These are phyloP conservation scores for Coemansia furcata DNA, from an alignment of 192 early-diverging fungal species.

Conservation along the genomic window DNA sequence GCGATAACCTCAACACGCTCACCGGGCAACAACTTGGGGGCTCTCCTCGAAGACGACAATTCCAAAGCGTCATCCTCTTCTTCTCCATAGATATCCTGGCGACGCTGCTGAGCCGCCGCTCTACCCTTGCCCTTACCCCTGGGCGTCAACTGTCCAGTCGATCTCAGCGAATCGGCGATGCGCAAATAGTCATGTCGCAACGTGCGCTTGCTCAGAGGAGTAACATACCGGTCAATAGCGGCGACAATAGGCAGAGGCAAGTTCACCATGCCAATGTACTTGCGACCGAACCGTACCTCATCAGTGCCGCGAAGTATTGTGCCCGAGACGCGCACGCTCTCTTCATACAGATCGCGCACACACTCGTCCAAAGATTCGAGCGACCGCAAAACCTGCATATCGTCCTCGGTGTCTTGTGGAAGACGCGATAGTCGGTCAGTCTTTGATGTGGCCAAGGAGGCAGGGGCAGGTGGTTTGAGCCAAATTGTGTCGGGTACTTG, in stretches of 20 bases:
- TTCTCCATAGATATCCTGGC: not conserved
- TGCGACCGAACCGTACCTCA: conserved; percentile 48
- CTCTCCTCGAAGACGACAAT: not conserved
- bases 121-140: conserved; percentile 32
- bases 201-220: conserved; percentile 2
- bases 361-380: conserved; percentile 18
- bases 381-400: conserved; percentile 5
- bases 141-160: conserved; percentile 32
- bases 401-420: conserved; percentile 1
- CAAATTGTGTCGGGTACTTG: conserved; percentile 27
- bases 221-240: conserved; percentile 10
- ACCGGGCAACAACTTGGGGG: conserved; percentile 26
- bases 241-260: conserved; percentile 18
- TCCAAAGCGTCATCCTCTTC: conserved; percentile 3
- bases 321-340: conserved; percentile 3
- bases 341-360: conserved; percentile 17
- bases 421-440: not conserved
- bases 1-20: conserved; percentile 27
- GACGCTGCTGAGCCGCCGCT: conserved; percentile 13
- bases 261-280: conserved; percentile 44
- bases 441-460: not conserved
- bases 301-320: conserved; percentile 41
- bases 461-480: conserved; percentile 7
- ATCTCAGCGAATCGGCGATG: conserved; percentile 42
- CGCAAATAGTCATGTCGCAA: conserved; percentile 42